phyloP scores from a whole-genome alignment of 2,329 filamentous ascomycete species.

The Fonsecaea nubica region DNA sequence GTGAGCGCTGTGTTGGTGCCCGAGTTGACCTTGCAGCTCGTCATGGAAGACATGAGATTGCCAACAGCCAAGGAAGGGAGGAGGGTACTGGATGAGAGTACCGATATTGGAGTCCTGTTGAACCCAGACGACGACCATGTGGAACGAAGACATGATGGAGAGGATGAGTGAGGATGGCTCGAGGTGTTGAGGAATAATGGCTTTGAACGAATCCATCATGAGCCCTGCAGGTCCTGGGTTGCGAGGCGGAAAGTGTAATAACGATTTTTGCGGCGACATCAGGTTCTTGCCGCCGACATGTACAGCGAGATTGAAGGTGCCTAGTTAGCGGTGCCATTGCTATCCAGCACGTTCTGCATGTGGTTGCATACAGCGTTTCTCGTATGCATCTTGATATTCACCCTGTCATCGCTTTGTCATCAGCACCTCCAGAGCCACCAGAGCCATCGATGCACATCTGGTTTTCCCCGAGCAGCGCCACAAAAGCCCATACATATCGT shows the following conservation, averaged over 20 bases:
- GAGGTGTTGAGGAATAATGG: not conserved
- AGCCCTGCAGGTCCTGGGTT: not conserved
- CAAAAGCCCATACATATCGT: too few relatives aligned
- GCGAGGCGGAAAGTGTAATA: not conserved
- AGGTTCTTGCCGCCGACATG: not conserved
- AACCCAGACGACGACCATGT: constrained; percentile 69
- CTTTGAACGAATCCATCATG: not conserved
- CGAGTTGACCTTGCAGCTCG: constrained; percentile 64
- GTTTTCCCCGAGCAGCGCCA: too few relatives aligned
- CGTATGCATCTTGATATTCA: too few relatives aligned
- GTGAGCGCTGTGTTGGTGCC: constrained; percentile 79
- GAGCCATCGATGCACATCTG: too few relatives aligned
- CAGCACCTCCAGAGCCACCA: too few relatives aligned
- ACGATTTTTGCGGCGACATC: not conserved
- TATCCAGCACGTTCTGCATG: not conserved
- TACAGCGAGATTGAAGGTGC: not conserved
- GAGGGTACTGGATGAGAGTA: constrained; percentile 70
- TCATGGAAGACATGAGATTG: constrained; percentile 65
- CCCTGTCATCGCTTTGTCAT: too few relatives aligned
- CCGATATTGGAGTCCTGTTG: constrained; percentile 69
- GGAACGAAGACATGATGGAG: constrained; percentile 48
- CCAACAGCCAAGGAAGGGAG: constrained; percentile 48
- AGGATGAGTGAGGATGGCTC: constrained; percentile 39
- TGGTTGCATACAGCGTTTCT: not conserved
- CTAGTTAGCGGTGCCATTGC: not conserved